phyloP scores from a whole-genome alignment of 768 basidiomycete genomes.

The Thelephora aurantiotincta region DNA sequence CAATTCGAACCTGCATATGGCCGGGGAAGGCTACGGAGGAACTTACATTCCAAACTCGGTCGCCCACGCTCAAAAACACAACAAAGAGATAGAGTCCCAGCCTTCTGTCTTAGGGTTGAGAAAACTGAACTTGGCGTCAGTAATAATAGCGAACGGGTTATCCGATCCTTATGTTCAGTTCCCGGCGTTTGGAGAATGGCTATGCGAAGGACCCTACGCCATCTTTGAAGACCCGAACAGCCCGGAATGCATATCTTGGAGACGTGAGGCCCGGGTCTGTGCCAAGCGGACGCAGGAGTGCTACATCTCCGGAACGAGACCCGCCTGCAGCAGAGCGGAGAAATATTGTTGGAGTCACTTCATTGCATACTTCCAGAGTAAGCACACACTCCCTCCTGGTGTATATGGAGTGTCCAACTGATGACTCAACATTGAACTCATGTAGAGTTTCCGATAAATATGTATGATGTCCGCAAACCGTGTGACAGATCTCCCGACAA shows the following conservation, averaged over 20 bases:
- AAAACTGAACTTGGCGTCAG: constrained; percentile 25
- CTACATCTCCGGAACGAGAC: constrained; percentile 41
- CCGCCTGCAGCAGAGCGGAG: constrained; percentile 55
- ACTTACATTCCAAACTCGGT: constrained; percentile 13
- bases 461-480: constrained; percentile 33
- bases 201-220: too few relatives aligned
- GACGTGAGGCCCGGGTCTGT: constrained; percentile 57
- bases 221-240: constrained; percentile 31
- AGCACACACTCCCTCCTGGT: constrained; percentile 11
- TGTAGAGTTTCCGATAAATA: constrained; percentile 38
- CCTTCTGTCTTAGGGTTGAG: constrained; percentile 11
- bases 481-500: constrained; percentile 30
- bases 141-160: constrained; percentile 34
- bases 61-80: constrained; percentile 7
- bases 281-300: constrained; percentile 60
- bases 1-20: constrained; percentile 16
- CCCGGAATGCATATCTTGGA: constrained; percentile 48
- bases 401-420: constrained; percentile 1
- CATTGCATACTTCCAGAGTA: constrained; percentile 48
- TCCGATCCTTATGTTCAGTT: constrained; percentile 23
- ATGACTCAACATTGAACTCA: too few relatives aligned
- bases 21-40: constrained; percentile 17
- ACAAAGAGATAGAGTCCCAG: constrained; percentile 5
- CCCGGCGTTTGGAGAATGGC: constrained; percentile 15
- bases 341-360: constrained; percentile 64